A percentile compares a stretch with the other conserved stretches of the same genome.
These are phyloP conservation scores for Filobasidium uniguttulatum DNA, from an alignment of 1,284 basidiomycete species.

Conservation along the genomic window DNA sequence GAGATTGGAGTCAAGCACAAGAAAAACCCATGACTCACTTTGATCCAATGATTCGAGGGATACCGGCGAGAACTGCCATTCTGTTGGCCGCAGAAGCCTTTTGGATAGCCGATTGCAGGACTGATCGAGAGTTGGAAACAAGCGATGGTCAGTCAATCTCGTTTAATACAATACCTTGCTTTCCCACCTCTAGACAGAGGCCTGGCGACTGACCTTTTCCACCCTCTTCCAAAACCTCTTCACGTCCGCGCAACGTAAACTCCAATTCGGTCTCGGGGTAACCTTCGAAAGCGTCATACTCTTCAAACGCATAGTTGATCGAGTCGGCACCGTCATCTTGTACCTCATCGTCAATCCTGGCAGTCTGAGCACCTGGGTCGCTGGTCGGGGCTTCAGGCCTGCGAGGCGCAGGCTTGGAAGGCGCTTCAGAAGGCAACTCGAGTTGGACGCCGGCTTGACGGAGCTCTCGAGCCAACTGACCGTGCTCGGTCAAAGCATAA, in stretches of 20 bases:
- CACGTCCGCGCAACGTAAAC: conserved; percentile 68
- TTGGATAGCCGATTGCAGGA: conserved; percentile 56
- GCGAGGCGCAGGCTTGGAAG: conserved; percentile 50
- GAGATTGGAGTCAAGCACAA: neutral
- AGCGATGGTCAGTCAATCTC: too few relatives aligned
- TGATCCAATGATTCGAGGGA: conserved; percentile 59
- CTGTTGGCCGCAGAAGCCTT: conserved; percentile 47
- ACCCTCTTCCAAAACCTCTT: conserved; percentile 62
- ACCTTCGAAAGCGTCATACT: conserved; percentile 59
- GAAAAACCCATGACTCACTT: conserved; percentile 42
- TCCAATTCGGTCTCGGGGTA: conserved; percentile 47
- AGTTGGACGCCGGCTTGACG: conserved; percentile 63
- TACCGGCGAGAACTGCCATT: conserved; percentile 37
- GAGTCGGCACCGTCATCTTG: conserved; percentile 37
- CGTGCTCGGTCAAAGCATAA: conserved; percentile 69
- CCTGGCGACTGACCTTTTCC: conserved; percentile 34
- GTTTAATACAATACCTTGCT: too few relatives aligned
- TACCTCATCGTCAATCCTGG: conserved; percentile 68
- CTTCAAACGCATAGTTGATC: conserved; percentile 52
- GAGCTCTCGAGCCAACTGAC: conserved; percentile 66
- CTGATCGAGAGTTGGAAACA: conserved; percentile 14
- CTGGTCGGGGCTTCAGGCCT: conserved; percentile 37
- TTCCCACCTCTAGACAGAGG: too few relatives aligned
- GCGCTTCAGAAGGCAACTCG: conserved; percentile 54
- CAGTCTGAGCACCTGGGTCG: conserved; percentile 38